Percentiles rank a stretch among this genome's conserved stretches.
Conservation (phyloP, 2,329 filamentous ascomycete genomes). For the Penicillium occitanis region DNA sequence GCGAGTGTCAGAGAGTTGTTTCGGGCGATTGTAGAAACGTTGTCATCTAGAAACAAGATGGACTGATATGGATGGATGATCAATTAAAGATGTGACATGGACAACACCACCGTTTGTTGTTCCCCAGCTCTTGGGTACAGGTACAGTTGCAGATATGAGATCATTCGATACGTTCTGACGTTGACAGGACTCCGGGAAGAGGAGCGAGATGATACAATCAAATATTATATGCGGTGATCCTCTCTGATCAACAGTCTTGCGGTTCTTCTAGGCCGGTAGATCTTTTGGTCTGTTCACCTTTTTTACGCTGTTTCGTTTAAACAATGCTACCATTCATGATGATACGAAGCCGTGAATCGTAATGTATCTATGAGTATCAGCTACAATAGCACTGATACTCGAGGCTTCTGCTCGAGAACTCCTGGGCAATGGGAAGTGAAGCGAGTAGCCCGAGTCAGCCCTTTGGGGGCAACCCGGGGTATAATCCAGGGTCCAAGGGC, state of each 20-base stretch:
- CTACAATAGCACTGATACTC: not conserved
- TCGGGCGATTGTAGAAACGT: not conserved
- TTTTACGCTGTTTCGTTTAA: not conserved
- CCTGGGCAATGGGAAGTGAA: constrained; percentile 1
- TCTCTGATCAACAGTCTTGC: constrained; percentile 10
- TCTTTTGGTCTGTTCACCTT: constrained; percentile 8
- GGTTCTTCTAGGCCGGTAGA: not conserved
- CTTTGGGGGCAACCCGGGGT: constrained; percentile 2
- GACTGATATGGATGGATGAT: not conserved
- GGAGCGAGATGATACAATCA: constrained; percentile 4
- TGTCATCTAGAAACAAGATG: not conserved
- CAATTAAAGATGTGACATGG: not conserved
- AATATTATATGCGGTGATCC: constrained; percentile 4
- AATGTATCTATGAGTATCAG: not conserved
- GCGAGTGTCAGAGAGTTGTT: not conserved
- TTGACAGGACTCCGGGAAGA: not conserved
- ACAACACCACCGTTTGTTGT: not conserved
- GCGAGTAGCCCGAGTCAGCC: constrained; percentile 9
- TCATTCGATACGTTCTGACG: constrained; percentile 9
- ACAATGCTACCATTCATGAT: constrained; percentile 3
- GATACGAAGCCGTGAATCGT: not conserved
- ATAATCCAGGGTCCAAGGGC: not conserved
- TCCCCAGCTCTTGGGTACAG: not conserved
- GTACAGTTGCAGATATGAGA: constrained; percentile 14
- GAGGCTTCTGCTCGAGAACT: not conserved